Evolutionary conservation across 1,284 basidiomycete species (phyloP).

Genomic region (Sporisorium reilianum): DNA sequence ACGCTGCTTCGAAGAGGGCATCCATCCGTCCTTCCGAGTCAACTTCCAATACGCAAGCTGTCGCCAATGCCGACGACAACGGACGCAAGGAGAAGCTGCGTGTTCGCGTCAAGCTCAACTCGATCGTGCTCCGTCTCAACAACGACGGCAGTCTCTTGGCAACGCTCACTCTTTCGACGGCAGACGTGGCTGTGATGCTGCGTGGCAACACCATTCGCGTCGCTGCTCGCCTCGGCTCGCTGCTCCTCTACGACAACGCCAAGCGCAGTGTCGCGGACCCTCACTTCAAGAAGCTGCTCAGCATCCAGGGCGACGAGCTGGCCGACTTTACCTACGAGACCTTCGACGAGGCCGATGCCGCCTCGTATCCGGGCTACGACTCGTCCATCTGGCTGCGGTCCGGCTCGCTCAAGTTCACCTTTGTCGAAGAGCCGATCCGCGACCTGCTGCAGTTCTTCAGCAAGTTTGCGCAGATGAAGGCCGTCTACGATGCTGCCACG

Average conservation of each 20-base stretch:
- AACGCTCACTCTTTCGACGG: constrained; percentile 90
- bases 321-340: constrained; percentile 97
- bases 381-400: constrained; percentile 85
- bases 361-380: constrained; percentile 83
- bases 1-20: constrained; percentile 31
- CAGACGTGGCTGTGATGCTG: constrained; percentile 85
- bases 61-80: constrained; percentile 21
- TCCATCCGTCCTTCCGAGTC: constrained; percentile 38
- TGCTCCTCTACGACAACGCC: constrained; percentile 84
- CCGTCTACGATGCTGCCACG: constrained; percentile 93
- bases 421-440: constrained; percentile 87
- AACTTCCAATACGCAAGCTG: constrained; percentile 21
- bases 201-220: constrained; percentile 82
- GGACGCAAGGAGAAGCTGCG: constrained; percentile 77
- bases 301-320: constrained; percentile 94
- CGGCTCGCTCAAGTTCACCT: constrained; percentile 91
- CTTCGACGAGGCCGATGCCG: constrained; percentile 76
- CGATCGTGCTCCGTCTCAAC: constrained; percentile 85
- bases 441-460: constrained; percentile 86
- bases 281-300: constrained; percentile 85
- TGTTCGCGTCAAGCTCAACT: constrained; percentile 86
- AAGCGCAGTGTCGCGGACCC: constrained; percentile 73
- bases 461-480: constrained; percentile 82
- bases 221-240: constrained; percentile 84
- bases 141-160: constrained; percentile 81